Base-by-base conservation (phyloP, 2,329 filamentous ascomycete species). In the Aurifilum marmelostoma region DNA sequence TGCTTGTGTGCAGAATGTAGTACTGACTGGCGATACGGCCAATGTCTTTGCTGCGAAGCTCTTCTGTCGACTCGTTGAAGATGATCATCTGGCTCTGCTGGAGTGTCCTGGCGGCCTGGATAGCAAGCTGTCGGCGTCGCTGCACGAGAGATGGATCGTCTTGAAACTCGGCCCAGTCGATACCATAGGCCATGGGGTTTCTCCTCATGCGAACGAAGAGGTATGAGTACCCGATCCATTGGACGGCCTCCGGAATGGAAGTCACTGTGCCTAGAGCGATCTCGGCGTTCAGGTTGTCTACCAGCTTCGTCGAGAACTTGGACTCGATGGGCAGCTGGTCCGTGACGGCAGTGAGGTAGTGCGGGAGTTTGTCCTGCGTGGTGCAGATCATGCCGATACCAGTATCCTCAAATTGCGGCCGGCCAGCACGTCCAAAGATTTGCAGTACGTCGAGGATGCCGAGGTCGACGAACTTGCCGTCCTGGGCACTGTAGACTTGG, bases 331-430 rank as follows among this genome's bases (percentile, higher is more conserved):
- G 96, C 73, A 97, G 91, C 77, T 99, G 96, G 73, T 97, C 92
- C 12, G 96, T 99, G 2, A 99, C 92, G 2, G 96, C 94, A 54
- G 91, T 91, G 60, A 98, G 84, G 77, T 99, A 99, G 78, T 99
- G 95, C 39, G 91, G 83, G 11, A 99, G 83, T 77, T 94, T 97
- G 79, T 97, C 94, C n/a, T 94, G 91, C 0, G 93, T 97, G 0
- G 97, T 99, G 75, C 94, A 97, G 73, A 99, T 99, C 84, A 97
- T 97, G 72, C 97, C 97, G 74, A 98, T 97, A 84, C 96, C 96
- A 47, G 92, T 96, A 76, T 98, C 96, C 77, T 98, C 94, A 74
- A 97, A 99, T 77, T 99, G 96, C 54, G 97, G 96, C 78, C 96
- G 92, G 84, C 96, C 96, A 70, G 96, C 97, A 86, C 96, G 94